Percentiles rank a stretch among this genome's conserved stretches.
Conservation (phyloP, 108 stramenopile species). For the Cyclotella kingstonii region DNA sequence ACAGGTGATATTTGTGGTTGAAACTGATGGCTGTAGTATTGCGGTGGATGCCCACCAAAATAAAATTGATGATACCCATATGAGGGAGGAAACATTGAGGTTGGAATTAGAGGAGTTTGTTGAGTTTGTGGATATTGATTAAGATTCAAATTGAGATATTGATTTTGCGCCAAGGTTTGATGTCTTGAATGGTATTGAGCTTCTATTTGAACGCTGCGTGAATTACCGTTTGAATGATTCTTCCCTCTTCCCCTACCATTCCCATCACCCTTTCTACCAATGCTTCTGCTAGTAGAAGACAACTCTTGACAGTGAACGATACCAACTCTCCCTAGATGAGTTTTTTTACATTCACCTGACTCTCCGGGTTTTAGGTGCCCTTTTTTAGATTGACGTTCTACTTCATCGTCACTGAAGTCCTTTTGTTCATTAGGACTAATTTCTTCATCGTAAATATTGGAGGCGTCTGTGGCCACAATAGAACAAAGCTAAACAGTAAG, state of each 20-base stretch:
- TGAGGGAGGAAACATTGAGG: constrained; percentile 17
- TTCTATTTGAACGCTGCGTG: constrained; percentile 1
- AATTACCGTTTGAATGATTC: constrained; percentile 11
- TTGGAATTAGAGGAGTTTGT: too few species aligned
- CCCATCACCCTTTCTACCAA: constrained; percentile 5
- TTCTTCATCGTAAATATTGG: constrained; percentile 86
- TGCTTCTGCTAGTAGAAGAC: not conserved
- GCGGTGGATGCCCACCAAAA: not conserved
- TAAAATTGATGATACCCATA: not conserved
- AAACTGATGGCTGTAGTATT: constrained; percentile 5
- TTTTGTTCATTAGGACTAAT: constrained; percentile 62
- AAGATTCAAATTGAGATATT: too few species aligned
- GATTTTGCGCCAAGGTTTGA: too few species aligned
- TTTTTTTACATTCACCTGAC: not conserved
- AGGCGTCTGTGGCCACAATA: constrained; percentile 55
- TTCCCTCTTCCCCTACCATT: constrained; percentile 18
- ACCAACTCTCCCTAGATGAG: constrained; percentile 7
- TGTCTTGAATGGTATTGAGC: not conserved
- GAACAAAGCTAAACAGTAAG: not conserved
- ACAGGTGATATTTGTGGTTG: constrained; percentile 3
- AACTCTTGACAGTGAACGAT: constrained; percentile 7
- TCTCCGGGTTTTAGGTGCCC: constrained; percentile 23
- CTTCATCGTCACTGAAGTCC: constrained; percentile 78
- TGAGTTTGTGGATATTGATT: too few species aligned
- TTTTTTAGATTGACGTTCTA: constrained; percentile 69